Conservation (phyloP, 2,329 filamentous ascomycete genomes). For the Penicillium sp. region DNA sequence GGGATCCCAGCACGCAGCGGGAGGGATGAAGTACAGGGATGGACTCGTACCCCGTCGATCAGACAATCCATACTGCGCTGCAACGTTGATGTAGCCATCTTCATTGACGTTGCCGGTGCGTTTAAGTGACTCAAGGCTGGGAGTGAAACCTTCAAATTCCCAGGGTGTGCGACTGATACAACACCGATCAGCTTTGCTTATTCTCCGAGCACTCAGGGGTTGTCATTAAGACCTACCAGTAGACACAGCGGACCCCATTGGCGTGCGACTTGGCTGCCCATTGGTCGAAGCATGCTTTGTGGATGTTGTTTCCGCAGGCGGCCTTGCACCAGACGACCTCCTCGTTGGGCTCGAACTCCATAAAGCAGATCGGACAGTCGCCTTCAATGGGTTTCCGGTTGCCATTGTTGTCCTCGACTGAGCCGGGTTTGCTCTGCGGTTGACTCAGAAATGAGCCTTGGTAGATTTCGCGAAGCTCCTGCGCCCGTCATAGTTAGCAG, state of each 20-base stretch:
- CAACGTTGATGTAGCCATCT: constrained; percentile 49
- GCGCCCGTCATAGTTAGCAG: not conserved
- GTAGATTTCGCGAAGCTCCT: constrained; percentile 58
- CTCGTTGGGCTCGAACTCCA: constrained; percentile 50
- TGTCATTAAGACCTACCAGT: constrained; percentile 39
- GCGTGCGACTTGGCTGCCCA: constrained; percentile 46
- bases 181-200: not conserved
- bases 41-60: constrained; percentile 36
- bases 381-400: constrained; percentile 60
- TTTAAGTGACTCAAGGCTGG: constrained; percentile 34
- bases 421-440: constrained; percentile 36
- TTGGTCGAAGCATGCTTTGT: constrained; percentile 55
- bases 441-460: constrained; percentile 52
- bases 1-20: not conserved
- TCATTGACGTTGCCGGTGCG: constrained; percentile 26
- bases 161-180: constrained; percentile 41
- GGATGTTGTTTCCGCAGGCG: constrained; percentile 63
- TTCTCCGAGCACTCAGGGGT: not conserved
- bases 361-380: constrained; percentile 63
- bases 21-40: constrained; percentile 11
- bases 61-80: constrained; percentile 41
- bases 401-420: constrained; percentile 38
- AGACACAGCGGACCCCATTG: constrained; percentile 43
- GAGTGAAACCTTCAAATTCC: constrained; percentile 32
- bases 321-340: constrained; percentile 58